Conservation (phyloP, 192 early-diverging fungal species). For the Mortierella alpina region DNA sequence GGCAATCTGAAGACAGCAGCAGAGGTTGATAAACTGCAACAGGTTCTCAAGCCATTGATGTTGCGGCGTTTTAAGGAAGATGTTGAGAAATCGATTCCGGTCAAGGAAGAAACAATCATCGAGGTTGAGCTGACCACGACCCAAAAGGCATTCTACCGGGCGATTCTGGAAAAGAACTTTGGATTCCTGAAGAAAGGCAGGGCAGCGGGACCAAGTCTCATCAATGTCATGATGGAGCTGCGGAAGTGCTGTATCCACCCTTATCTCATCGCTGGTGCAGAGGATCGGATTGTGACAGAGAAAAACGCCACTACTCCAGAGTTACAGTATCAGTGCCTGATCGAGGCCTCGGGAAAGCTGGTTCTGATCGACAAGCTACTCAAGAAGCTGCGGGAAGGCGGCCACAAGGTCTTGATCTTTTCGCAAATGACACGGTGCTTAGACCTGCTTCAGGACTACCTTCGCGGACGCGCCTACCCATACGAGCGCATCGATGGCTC, state of each 20-base stretch:
- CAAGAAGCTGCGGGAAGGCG: conserved; percentile 74
- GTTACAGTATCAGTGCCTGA: conserved; percentile 74
- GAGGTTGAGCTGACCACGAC: conserved; percentile 87
- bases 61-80: conserved; percentile 89
- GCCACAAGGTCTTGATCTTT: conserved; percentile 90
- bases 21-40: conserved; percentile 85
- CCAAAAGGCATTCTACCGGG: conserved; percentile 88
- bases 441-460: conserved; percentile 86
- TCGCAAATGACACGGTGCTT: conserved; percentile 89
- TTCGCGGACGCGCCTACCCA: conserved; percentile 74
- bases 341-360: conserved; percentile 86
- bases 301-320: conserved; percentile 65
- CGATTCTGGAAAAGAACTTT: conserved; percentile 87
- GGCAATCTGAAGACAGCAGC: conserved; percentile 72
- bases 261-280: conserved; percentile 80
- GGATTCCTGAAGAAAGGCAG: conserved; percentile 82
- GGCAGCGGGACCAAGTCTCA: conserved; percentile 76
- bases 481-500: conserved; percentile 88
- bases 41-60: conserved; percentile 86
- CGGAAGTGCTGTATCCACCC: conserved; percentile 93
- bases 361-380: conserved; percentile 86
- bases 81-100: conserved; percentile 87
- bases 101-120: conserved; percentile 92
- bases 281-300: conserved; percentile 80
- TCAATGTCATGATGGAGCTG: conserved; percentile 91